Conservation (phyloP, 2,329 filamentous ascomycete species). For the Colletotrichum sp. region DNA sequence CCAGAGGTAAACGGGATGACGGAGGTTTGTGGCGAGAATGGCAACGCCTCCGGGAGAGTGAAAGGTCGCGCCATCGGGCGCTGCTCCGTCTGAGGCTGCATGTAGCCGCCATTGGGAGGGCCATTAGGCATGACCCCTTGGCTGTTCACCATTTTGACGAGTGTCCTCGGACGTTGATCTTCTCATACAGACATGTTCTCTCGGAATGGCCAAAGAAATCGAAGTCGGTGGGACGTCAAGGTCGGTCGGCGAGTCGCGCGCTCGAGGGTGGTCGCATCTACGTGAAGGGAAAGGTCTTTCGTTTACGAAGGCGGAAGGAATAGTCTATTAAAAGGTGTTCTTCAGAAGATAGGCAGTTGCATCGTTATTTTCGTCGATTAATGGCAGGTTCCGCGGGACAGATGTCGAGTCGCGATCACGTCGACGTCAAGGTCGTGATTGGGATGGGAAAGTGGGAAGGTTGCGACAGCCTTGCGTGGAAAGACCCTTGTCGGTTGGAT, state of each 20-base stretch:
- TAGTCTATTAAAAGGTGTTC: background rate
- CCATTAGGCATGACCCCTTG: slow-evolving; percentile 16
- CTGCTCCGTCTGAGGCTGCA: slow-evolving; percentile 17
- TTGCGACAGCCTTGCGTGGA: slow-evolving; percentile 24
- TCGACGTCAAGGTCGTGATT: slow-evolving; percentile 12
- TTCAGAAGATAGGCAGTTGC: background rate
- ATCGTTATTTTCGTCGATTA: background rate
- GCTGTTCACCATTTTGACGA: slow-evolving; percentile 11
- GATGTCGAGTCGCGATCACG: background rate
- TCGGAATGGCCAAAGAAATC: background rate
- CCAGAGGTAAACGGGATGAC: slow-evolving; percentile 80
- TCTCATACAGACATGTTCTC: slow-evolving; percentile 16
- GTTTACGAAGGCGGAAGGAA: background rate
- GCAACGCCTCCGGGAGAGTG: slow-evolving; percentile 76
- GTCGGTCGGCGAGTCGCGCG: background rate
- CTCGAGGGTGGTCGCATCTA: background rate
- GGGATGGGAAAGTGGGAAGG: slow-evolving; percentile 12
- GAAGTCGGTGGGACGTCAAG: background rate
- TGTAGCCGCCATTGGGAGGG: slow-evolving; percentile 17
- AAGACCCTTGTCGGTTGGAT: slow-evolving; percentile 16
- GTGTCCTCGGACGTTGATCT: slow-evolving; percentile 1
- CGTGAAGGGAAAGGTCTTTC: background rate
- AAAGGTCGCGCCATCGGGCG: slow-evolving; percentile 48
- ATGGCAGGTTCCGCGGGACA: background rate
- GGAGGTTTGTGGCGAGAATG: slow-evolving; percentile 83